Evolutionary conservation across 257 asterid genomes (phyloP).

Genomic region (Solanum pinnatisectum): DNA sequence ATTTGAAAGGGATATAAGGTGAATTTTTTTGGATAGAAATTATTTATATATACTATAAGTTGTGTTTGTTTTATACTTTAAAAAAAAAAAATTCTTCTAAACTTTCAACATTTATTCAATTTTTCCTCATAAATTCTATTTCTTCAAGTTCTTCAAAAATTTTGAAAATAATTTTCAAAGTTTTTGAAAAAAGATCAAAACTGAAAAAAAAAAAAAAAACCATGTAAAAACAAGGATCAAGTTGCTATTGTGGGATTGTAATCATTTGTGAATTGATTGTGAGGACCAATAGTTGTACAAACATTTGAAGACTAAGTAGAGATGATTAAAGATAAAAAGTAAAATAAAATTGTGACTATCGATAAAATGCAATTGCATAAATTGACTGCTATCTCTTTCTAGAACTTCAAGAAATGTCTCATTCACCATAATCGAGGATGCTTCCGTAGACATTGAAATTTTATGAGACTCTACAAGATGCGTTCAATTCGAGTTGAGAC

Average conservation of each 20-base stretch:
- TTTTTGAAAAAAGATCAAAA: not conserved
- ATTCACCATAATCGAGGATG: not conserved
- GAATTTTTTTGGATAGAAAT: not conserved
- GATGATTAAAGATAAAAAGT: not conserved
- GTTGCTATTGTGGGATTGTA: not conserved
- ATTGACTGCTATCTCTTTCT: not conserved
- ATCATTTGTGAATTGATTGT: not conserved
- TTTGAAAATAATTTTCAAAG: not conserved
- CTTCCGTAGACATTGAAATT: too few relatives aligned
- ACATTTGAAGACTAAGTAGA: not conserved
- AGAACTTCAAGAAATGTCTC: not conserved
- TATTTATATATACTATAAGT: not conserved
- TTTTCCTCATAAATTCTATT: not conserved
- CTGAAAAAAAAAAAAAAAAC: not conserved
- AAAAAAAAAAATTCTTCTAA: too few relatives aligned
- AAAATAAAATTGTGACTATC: not conserved
- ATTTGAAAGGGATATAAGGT: not conserved
- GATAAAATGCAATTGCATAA: not conserved
- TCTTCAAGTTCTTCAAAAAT: not conserved
- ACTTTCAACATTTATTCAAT: too few relatives aligned
- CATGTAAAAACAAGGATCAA: not conserved
- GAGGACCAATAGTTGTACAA: not conserved
- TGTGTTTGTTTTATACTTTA: not conserved
- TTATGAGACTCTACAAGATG: too few relatives aligned
- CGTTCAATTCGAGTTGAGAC: too few relatives aligned